Evolutionary conservation across 192 early-diverging fungal species (phyloP).

Genomic region (Coemansia sp.): DNA sequence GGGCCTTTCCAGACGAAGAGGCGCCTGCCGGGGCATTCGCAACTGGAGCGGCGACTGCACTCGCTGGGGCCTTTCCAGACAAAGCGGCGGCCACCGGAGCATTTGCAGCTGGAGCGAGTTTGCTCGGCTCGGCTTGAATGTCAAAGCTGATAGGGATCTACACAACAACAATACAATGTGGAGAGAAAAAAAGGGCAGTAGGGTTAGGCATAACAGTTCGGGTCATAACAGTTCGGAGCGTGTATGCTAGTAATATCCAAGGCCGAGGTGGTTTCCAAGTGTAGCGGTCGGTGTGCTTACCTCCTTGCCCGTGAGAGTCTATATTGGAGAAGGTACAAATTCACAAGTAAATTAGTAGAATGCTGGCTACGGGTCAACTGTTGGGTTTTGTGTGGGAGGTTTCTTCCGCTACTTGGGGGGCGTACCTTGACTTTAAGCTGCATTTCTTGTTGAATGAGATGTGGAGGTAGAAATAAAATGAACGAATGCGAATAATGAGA

Average conservation of each 20-base stretch:
- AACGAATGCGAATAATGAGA: neutral
- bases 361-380: neutral
- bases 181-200: neutral
- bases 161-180: neutral
- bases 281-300: conserved; percentile 42
- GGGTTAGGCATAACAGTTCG: neutral
- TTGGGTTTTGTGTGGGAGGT: neutral
- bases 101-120: neutral
- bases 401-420: neutral
- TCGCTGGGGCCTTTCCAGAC: neutral
- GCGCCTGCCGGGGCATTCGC: neutral
- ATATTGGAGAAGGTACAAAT: conserved; percentile 11
- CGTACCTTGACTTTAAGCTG: conserved; percentile 26
- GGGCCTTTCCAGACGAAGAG: neutral
- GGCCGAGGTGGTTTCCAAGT: neutral
- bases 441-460: conserved; percentile 7
- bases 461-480: no score
- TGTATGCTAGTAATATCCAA: neutral
- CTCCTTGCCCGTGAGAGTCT: conserved; percentile 89
- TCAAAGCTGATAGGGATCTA: conserved; percentile 94
- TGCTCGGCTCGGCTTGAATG: conserved; percentile 50
- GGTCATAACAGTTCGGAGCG: neutral
- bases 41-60: neutral
- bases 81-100: neutral
- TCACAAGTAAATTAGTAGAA: neutral